Evolutionary conservation across 2,329 filamentous ascomycete genomes (phyloP).

Genomic region (Lomentospora prolificans): DNA sequence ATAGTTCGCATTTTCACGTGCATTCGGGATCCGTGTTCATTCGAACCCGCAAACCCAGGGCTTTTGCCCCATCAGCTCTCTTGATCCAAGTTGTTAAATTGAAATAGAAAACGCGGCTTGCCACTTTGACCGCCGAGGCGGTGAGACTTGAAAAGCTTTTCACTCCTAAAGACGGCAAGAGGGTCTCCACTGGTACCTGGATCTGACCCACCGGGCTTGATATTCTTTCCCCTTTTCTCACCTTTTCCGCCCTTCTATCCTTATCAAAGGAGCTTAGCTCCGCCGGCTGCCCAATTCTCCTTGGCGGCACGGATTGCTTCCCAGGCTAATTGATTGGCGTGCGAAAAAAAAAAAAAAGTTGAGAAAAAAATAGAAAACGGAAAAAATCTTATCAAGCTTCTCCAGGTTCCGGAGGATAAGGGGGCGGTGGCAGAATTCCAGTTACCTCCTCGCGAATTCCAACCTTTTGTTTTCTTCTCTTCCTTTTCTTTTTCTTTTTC

Average conservation of each 20-base stretch:
- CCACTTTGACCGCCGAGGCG: background rate
- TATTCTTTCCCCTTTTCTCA: background rate
- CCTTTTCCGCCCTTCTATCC: background rate
- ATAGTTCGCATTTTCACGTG: background rate
- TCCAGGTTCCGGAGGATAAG: background rate
- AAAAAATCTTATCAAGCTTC: background rate
- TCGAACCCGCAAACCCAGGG: background rate
- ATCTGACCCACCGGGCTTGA: too few relatives aligned
- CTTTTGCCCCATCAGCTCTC: background rate
- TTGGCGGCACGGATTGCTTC: background rate
- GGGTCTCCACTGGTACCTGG: background rate
- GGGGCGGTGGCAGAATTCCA: background rate
- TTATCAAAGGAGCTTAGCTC: background rate
- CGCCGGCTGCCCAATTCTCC: background rate
- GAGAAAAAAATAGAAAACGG: background rate
- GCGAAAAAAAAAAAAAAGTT: background rate
- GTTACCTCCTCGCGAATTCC: too few relatives aligned
- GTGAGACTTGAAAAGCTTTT: background rate
- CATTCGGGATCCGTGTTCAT: background rate
- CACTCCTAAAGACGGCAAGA: background rate
- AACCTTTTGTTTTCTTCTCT: background rate
- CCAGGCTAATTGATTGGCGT: background rate
- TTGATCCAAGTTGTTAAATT: background rate
- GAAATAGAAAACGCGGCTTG: background rate
- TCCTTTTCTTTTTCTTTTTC: background rate